Base-by-base conservation (phyloP, 2,329 filamentous ascomycete species). In the Colletotrichum falcatum region DNA sequence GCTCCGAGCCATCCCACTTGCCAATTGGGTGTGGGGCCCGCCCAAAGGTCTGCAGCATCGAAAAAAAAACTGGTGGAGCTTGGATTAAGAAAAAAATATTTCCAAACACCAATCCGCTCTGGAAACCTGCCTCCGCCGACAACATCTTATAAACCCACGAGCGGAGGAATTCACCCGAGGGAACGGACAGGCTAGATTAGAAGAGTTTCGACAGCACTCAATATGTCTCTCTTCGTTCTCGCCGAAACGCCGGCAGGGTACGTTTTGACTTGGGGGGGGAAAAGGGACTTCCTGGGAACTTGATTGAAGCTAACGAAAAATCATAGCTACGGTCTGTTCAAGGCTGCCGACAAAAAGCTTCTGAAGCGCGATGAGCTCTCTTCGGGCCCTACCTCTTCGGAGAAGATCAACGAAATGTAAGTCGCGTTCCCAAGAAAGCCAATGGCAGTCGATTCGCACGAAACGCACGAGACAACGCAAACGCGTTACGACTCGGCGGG, bases 321-420 rank as follows among this genome's bases (percentile, higher is more conserved):
- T 23, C 46, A 37, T 61, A 97, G 96, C 82, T 98, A 98, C 86
- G 96, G 95, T 83, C 90, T 99, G 82, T 94, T 99, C 87, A 98
- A 99, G 88, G 93, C 95, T 77, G 94, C 95, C 82, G 95, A 98
- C 89, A 98, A 98, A 90, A 98, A 98, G 87, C 89, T 98, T 71
- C 87, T 99, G 75, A 96, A 97, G 83, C 91, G 92, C 78, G 92
- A 95, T 83, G 91, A 95, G 79, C 83, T 97, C 73, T 88, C 89
- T 64, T 87, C 90, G 73, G 91, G 96, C 81, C 87, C 94, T 72
- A 88, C 90, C 74, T 92, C 92, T 71, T 91, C 94, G 44, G 94
- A 98, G 82, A 93, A 93, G 77, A 89, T 97, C 74, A 93, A 94
- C 77, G 92, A 93, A 77, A 89, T 97, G 92, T 95, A 86, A 87